phyloP scores from a whole-genome alignment of 106 monocot species.

The Triglochin maritima region DNA sequence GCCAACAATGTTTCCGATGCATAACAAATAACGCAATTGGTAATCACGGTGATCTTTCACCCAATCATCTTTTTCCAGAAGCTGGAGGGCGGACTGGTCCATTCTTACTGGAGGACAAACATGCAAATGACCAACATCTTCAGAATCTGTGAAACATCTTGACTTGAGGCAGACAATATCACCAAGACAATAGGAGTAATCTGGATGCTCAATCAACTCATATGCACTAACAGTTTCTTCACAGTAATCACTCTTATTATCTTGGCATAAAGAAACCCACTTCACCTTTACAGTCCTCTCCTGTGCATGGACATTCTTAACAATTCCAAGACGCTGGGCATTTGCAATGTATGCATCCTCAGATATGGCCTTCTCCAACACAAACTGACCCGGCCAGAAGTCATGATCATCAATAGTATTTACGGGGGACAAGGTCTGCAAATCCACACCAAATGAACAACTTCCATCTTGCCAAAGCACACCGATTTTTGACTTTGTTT shows the following conservation, averaged over 20 bases:
- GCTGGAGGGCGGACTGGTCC: background rate
- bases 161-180: conserved; percentile 49
- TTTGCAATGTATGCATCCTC: conserved; percentile 22
- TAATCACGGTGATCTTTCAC: conserved; percentile 3
- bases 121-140: conserved; percentile 8
- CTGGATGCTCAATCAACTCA: conserved; percentile 81
- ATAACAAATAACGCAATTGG: conserved; percentile 35
- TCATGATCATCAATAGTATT: conserved; percentile 80
- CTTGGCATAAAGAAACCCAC: conserved; percentile 29
- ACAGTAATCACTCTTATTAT: background rate
- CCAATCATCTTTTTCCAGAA: background rate
- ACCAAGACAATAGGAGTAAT: conserved; percentile 57
- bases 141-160: conserved; percentile 17
- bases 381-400: conserved; percentile 83
- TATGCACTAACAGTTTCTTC: conserved; percentile 84
- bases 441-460: conserved; percentile 39
- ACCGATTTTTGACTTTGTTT: conserved; percentile 58
- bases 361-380: conserved; percentile 48
- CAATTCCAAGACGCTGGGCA: conserved; percentile 41
- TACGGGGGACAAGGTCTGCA: conserved; percentile 42
- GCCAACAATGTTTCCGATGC: conserved; percentile 67
- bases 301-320: conserved; percentile 55
- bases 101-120: background rate
- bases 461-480: conserved; percentile 83
- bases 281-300: conserved; percentile 68